Percentiles rank a stretch among this genome's conserved stretches.
Conservation (phyloP, 371 early-diverging fungal species). For the Mucor plumbeus region DNA sequence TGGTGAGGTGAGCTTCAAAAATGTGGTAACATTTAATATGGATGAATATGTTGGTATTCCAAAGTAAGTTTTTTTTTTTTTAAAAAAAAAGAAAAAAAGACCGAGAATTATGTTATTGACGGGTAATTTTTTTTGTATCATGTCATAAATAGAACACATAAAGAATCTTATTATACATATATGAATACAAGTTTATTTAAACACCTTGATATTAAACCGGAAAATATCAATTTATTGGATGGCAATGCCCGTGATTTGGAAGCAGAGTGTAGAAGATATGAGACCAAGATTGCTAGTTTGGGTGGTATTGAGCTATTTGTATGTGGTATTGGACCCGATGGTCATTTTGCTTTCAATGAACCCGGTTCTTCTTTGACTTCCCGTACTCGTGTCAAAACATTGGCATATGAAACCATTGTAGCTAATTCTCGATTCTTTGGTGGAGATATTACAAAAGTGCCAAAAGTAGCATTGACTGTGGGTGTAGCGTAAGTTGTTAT, state of each 20-base stretch:
- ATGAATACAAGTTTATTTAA: slow-evolving; percentile 67
- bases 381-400: slow-evolving; percentile 71
- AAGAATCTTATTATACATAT: slow-evolving; percentile 65
- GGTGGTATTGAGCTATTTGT: slow-evolving; percentile 68
- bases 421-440: slow-evolving; percentile 77
- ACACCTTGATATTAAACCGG: slow-evolving; percentile 60
- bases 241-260: slow-evolving; percentile 67
- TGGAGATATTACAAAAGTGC: slow-evolving; percentile 71
- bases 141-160: slow-evolving; percentile 44
- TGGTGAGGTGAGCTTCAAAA: slow-evolving; percentile 52
- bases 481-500: slow-evolving; percentile 58
- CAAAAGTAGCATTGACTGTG: slow-evolving; percentile 74
- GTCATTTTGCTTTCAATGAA: slow-evolving; percentile 78
- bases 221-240: slow-evolving; percentile 64
- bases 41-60: slow-evolving; percentile 63
- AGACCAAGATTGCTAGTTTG: slow-evolving; percentile 56
- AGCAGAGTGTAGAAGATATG: slow-evolving; percentile 61
- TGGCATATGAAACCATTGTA: slow-evolving; percentile 75
- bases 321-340: slow-evolving; percentile 42
- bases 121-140: slow-evolving; percentile 30
- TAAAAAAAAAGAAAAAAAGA: slow-evolving; percentile 52
- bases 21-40: slow-evolving; percentile 64
- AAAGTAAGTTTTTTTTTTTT: slow-evolving; percentile 42
- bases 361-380: slow-evolving; percentile 73
- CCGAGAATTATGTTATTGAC: slow-evolving; percentile 43